Evolutionary conservation across 192 early-diverging fungal species (phyloP).

Genomic region (Geranomyces variabilis): DNA sequence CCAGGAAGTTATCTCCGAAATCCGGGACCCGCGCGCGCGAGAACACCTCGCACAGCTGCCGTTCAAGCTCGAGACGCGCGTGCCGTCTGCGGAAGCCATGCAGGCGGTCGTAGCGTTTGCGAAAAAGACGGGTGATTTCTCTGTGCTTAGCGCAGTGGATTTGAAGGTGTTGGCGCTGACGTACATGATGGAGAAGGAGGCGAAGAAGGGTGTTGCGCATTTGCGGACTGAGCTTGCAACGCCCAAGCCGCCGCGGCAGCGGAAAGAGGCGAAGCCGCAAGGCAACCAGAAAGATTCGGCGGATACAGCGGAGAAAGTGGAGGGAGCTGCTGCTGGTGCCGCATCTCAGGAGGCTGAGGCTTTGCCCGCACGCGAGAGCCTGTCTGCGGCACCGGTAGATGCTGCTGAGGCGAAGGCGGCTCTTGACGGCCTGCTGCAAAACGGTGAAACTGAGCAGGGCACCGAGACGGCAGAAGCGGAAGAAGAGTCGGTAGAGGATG

Average conservation of each 20-base stretch:
- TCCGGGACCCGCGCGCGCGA: constrained; percentile 74
- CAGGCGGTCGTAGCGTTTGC: constrained; percentile 77
- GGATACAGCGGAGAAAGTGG: constrained; percentile 19
- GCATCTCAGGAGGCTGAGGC: neutral
- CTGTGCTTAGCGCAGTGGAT: constrained; percentile 79
- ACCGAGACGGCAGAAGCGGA: neutral
- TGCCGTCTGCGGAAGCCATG: constrained; percentile 68
- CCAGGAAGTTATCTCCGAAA: constrained; percentile 85
- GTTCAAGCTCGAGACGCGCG: constrained; percentile 63
- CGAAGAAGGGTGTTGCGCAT: constrained; percentile 63
- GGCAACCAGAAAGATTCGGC: neutral
- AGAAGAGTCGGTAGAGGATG: neutral
- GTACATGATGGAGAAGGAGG: constrained; percentile 82
- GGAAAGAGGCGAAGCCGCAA: neutral
- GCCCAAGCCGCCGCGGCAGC: neutral
- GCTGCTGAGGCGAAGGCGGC: neutral
- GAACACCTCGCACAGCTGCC: constrained; percentile 62
- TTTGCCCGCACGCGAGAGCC: neutral
- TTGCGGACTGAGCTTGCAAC: constrained; percentile 71
- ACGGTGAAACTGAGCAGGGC: no score
- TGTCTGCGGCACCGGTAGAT: neutral
- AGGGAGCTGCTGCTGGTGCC: neutral
- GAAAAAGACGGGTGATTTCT: constrained; percentile 89
- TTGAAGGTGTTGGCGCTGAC: constrained; percentile 87
- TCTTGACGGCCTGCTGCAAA: no score